Conservation (phyloP, 108 stramenopile genomes). For the Cylindrotheca closterium region DNA sequence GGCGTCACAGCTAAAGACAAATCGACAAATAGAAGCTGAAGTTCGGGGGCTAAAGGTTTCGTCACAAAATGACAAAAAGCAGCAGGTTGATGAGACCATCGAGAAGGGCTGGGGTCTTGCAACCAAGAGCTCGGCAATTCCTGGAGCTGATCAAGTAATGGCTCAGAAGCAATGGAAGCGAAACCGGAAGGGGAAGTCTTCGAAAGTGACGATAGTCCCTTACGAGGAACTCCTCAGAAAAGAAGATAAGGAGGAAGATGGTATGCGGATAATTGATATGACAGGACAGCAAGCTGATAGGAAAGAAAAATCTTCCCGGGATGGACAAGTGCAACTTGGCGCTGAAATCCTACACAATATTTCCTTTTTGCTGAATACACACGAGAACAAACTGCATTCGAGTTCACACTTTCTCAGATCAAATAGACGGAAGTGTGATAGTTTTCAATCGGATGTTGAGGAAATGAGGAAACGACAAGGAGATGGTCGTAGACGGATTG, state of each 20-base stretch:
- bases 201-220: slow-evolving; percentile 51
- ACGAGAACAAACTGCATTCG: slow-evolving; percentile 78
- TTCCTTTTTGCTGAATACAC: slow-evolving; percentile 63
- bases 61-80: slow-evolving; percentile 1
- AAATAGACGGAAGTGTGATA: slow-evolving; percentile 46
- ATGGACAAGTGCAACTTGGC: slow-evolving; percentile 50
- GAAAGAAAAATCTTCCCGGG: background rate
- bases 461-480: slow-evolving; percentile 40
- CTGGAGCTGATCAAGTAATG: slow-evolving; percentile 58
- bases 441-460: slow-evolving; percentile 48
- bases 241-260: slow-evolving; percentile 5
- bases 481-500: slow-evolving; percentile 27
- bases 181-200: slow-evolving; percentile 23
- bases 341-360: slow-evolving; percentile 88
- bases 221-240: slow-evolving; percentile 61
- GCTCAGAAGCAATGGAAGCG: slow-evolving; percentile 42
- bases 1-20: slow-evolving; percentile 67
- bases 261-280: slow-evolving; percentile 77
- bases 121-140: slow-evolving; percentile 52
- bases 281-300: slow-evolving; percentile 45
- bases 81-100: slow-evolving; percentile 19
- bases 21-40: slow-evolving; percentile 80
- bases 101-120: background rate
- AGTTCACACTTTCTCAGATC: slow-evolving; percentile 53
- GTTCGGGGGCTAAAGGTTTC: slow-evolving; percentile 52